Percentiles rank a stretch among this genome's conserved stretches.
phyloP scores from a whole-genome alignment of 129 eudicot species.

The Saussurea involucrata region DNA sequence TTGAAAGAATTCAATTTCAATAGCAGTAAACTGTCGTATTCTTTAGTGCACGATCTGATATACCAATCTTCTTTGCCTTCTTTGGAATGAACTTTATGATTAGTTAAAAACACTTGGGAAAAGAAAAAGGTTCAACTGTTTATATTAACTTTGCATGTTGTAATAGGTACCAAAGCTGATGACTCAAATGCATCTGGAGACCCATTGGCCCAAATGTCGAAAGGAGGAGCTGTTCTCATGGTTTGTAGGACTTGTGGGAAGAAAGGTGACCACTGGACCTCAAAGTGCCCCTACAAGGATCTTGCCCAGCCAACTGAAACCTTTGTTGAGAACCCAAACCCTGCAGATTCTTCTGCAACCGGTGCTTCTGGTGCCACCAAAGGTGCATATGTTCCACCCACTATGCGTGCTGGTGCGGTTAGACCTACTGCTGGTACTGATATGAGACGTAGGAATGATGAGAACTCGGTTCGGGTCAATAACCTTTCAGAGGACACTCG shows the following conservation, averaged over 20 bases:
- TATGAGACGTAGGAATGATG: slow-evolving; percentile 83
- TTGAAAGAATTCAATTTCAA: no score
- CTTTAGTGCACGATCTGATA: background rate
- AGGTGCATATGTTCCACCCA: slow-evolving; percentile 75
- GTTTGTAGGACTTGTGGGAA: slow-evolving; percentile 83
- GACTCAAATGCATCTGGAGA: slow-evolving; percentile 61
- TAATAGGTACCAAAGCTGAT: slow-evolving; percentile 63
- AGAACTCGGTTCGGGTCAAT: slow-evolving; percentile 82
- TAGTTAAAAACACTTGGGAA: background rate
- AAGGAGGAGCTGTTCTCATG: slow-evolving; percentile 82
- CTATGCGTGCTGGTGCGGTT: slow-evolving; percentile 68
- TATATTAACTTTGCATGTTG: background rate
- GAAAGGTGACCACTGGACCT: slow-evolving; percentile 95
- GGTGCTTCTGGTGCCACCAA: slow-evolving; percentile 38
- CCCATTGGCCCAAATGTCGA: slow-evolving; percentile 44
- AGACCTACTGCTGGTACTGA: slow-evolving; percentile 49
- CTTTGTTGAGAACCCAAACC: slow-evolving; percentile 56
- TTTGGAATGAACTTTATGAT: background rate
- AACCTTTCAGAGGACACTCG: slow-evolving; percentile 86
- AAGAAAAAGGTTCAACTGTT: background rate
- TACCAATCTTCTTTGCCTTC: background rate
- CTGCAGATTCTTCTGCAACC: slow-evolving; percentile 25
- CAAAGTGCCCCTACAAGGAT: slow-evolving; percentile 89
- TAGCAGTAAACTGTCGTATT: background rate
- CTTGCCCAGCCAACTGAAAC: slow-evolving; percentile 51